These are phyloP conservation scores for Chlamydomonas eustigma DNA, from an alignment of 139 green algal species.

Conservation along the genomic window DNA sequence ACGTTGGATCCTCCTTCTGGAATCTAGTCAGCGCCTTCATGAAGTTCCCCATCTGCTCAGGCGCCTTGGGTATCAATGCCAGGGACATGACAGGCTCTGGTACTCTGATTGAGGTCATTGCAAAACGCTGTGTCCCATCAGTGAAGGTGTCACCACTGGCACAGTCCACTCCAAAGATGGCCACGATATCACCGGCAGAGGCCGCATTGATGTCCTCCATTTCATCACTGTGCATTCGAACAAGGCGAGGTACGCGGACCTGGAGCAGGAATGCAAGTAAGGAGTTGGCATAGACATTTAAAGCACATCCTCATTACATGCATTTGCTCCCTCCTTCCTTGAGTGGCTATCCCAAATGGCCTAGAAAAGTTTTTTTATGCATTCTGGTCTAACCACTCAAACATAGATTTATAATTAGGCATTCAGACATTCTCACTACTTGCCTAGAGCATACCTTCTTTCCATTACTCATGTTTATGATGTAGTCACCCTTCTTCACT, in stretches of 20 bases:
- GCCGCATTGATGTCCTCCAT: constrained; percentile 84
- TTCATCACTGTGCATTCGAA: constrained; percentile 89
- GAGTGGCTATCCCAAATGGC: no score
- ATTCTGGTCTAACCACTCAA: no score
- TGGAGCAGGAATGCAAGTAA: constrained; percentile 25
- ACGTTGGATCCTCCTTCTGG: constrained; percentile 97
- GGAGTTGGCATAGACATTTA: no score
- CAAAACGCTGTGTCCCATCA: constrained; percentile 52
- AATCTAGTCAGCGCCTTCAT: constrained; percentile 76
- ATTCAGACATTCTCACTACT: no score
- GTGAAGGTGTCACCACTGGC: constrained; percentile 96
- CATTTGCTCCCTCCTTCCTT: no score
- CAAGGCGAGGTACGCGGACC: constrained; percentile 82
- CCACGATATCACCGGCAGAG: constrained; percentile 91
- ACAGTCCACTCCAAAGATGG: constrained; percentile 98
- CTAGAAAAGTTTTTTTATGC: no score
- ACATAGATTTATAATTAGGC: no score
- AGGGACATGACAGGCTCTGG: constrained; percentile 97
- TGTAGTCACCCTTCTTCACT: constrained; percentile 76
- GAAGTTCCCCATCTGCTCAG: constrained; percentile 67
- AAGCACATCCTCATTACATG: no score
- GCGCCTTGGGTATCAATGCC: constrained; percentile 77
- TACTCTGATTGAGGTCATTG: constrained; percentile 92
- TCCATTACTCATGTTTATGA: constrained; percentile 70
- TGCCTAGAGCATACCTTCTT: constrained; percentile 60